These are phyloP conservation scores for Mycena sanguinolenta DNA, from an alignment of 768 basidiomycete species.

Conservation along the genomic window DNA sequence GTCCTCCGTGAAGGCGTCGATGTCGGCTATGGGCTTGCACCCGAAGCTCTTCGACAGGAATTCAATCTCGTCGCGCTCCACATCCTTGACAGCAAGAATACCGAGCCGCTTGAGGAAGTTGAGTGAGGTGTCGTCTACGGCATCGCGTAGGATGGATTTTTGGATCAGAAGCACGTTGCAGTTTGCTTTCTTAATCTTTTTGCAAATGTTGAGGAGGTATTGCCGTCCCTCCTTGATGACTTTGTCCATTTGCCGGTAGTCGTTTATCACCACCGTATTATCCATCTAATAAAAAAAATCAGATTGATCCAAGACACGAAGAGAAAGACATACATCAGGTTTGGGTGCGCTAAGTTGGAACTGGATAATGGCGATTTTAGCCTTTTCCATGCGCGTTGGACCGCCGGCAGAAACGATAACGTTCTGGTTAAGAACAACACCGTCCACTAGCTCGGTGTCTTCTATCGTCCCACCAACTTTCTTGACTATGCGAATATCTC, in stretches of 20 bases:
- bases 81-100: conserved; percentile 96
- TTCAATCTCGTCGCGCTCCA: conserved; percentile 98
- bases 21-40: conserved; percentile 96
- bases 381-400: conserved; percentile 95
- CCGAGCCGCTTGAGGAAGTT: conserved; percentile 97
- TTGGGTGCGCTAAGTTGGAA: conserved; percentile 99
- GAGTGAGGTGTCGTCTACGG: conserved; percentile 97
- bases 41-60: conserved; percentile 96
- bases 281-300: conserved; percentile 83
- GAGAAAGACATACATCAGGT: conserved; percentile 80
- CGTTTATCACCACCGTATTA: conserved; percentile 98
- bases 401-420: conserved; percentile 92
- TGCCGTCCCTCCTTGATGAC: conserved; percentile 99
- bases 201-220: conserved; percentile 97
- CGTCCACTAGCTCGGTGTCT: conserved; percentile 96
- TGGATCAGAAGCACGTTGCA: conserved; percentile 99
- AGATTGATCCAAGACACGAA: conserved; percentile 18
- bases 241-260: conserved; percentile 99
- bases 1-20: conserved; percentile 97
- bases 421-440: conserved; percentile 97
- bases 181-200: conserved; percentile 99
- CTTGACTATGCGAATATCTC: conserved; percentile 96
- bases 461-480: conserved; percentile 99
- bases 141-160: conserved; percentile 98
- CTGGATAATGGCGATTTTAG: conserved; percentile 97